Conservation (phyloP, 768 basidiomycete species). For the Boletus subcaerulescens region DNA sequence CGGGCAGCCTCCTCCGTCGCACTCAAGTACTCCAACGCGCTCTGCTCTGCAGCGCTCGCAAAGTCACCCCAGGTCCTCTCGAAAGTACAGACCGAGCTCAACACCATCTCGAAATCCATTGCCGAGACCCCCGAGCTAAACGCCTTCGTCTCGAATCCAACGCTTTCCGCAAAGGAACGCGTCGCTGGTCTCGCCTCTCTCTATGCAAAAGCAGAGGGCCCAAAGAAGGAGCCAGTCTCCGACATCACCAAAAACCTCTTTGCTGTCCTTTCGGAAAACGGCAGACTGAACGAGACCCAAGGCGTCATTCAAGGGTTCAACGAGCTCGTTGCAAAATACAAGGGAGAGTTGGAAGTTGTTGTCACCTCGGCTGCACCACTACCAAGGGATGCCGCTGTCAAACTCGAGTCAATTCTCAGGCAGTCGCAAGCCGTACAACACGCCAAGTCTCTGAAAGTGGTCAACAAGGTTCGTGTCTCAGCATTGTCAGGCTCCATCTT, state of each 20-base stretch:
- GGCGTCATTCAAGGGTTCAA: conserved; percentile 91
- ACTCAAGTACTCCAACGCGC: conserved; percentile 79
- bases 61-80: conserved; percentile 81
- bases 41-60: conserved; percentile 75
- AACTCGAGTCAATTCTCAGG: conserved; percentile 85
- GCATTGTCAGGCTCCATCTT: background rate
- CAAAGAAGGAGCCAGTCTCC: conserved; percentile 74
- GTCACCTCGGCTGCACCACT: conserved; percentile 88
- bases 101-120: conserved; percentile 65
- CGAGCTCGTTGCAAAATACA: conserved; percentile 82
- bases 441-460: conserved; percentile 84
- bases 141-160: conserved; percentile 85
- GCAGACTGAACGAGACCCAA: conserved; percentile 78
- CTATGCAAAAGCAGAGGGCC: conserved; percentile 62
- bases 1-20: conserved; percentile 78
- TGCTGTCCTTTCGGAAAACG: conserved; percentile 87
- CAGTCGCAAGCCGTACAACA: conserved; percentile 79
- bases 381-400: conserved; percentile 67
- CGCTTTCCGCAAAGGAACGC: conserved; percentile 80
- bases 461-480: conserved; percentile 72
- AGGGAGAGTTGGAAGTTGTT: conserved; percentile 88
- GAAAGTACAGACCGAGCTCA: conserved; percentile 85
- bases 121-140: conserved; percentile 60
- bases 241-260: conserved; percentile 93
- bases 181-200: conserved; percentile 61